These are phyloP conservation scores for Hypoxylon subgilvum DNA, from an alignment of 495 filamentous ascomycete genomes.

Conservation along the genomic window DNA sequence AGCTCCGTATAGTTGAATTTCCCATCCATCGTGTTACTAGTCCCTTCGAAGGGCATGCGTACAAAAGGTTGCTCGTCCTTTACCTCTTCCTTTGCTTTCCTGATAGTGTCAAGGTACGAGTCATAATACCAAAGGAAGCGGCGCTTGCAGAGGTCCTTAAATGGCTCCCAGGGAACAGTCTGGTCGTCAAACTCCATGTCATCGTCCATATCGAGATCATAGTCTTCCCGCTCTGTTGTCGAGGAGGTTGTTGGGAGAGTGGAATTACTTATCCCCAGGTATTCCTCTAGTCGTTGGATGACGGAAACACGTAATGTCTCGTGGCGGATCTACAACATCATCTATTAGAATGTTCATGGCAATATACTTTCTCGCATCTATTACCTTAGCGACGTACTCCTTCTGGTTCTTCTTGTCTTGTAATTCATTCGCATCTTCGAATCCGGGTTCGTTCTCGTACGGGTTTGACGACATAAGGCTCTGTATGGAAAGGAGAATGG, in stretches of 20 bases:
- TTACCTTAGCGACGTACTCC: constrained; percentile 85
- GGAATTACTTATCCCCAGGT: constrained; percentile 66
- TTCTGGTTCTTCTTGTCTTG: constrained; percentile 76
- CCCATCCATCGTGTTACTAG: constrained; percentile 83
- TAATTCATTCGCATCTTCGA: constrained; percentile 71
- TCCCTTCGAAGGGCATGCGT: constrained; percentile 83
- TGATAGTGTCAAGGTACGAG: constrained; percentile 75
- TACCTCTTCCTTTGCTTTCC: constrained; percentile 63
- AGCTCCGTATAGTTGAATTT: constrained; percentile 83
- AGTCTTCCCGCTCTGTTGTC: constrained; percentile 56
- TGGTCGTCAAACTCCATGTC: constrained; percentile 53
- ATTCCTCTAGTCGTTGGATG: constrained; percentile 81
- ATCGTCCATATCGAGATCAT: constrained; percentile 56
- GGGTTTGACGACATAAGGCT: constrained; percentile 93
- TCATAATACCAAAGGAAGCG: constrained; percentile 97
- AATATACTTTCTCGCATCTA: neutral
- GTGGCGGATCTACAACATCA: constrained; percentile 75
- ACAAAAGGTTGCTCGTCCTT: constrained; percentile 67
- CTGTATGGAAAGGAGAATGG: constrained; percentile 92
- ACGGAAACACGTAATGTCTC: constrained; percentile 88
- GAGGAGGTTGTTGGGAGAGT: constrained; percentile 43
- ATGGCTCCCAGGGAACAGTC: constrained; percentile 70
- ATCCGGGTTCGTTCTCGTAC: constrained; percentile 96
- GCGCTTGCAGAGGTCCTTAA: constrained; percentile 87
- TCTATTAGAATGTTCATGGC: neutral